Conservation (phyloP, 768 basidiomycete species). For the Rubroboletus satanas region DNA sequence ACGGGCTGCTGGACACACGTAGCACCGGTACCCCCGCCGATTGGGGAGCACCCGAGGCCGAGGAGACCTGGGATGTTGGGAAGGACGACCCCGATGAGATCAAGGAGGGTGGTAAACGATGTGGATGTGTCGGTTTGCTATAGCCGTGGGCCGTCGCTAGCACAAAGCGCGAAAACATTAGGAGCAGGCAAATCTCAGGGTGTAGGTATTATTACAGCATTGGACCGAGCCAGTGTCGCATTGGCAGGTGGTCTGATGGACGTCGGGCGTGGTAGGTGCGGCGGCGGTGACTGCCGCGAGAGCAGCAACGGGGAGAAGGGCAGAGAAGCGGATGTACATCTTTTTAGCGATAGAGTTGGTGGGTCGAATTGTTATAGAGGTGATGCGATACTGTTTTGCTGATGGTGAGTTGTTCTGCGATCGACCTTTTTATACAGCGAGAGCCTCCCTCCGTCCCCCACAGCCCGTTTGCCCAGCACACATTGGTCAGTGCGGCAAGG, state of each 20-base stretch:
- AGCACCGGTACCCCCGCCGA: background rate
- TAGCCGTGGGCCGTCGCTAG: background rate
- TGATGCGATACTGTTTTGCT: background rate
- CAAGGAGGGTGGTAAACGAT: background rate
- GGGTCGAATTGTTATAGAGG: background rate
- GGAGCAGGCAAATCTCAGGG: background rate
- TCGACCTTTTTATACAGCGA: constrained; percentile 3
- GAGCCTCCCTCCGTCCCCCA: background rate
- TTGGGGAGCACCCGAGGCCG: constrained; percentile 6
- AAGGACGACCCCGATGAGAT: background rate
- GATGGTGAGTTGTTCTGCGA: background rate
- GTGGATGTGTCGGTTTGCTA: too few relatives aligned
- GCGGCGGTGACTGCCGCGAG: too few relatives aligned
- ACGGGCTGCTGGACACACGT: constrained; percentile 13
- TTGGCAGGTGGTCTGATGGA: too few relatives aligned
- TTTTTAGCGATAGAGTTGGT: background rate
- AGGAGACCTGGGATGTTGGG: background rate
- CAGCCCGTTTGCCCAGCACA: background rate
- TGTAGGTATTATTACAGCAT: background rate
- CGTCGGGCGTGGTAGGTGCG: too few relatives aligned
- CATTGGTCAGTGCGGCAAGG: background rate
- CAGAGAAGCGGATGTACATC: too few relatives aligned
- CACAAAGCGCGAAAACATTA: too few relatives aligned
- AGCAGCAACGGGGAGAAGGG: too few relatives aligned
- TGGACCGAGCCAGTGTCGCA: too few relatives aligned